Percentiles rank a stretch among this genome's conserved stretches.
phyloP scores from a whole-genome alignment of 1,284 basidiomycete genomes.

The Marasmius sp. region DNA sequence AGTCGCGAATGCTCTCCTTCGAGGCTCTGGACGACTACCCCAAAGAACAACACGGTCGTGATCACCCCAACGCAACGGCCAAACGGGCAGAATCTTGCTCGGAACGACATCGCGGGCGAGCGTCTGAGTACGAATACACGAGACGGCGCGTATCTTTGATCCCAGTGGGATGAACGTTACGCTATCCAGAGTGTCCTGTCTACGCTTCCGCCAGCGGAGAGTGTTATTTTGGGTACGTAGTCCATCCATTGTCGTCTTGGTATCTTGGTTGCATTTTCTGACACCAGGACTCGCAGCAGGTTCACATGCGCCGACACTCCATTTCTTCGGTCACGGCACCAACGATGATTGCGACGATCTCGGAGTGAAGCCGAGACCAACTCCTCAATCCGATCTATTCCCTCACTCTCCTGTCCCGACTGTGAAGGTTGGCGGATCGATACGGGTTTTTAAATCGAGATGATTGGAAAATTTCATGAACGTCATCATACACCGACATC shows the following conservation, averaged over 20 bases:
- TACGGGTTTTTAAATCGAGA: slow-evolving; percentile 76
- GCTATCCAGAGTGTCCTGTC: slow-evolving; percentile 86
- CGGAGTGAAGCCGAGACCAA: slow-evolving; percentile 62
- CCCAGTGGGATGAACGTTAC: slow-evolving; percentile 93
- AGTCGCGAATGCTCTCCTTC: slow-evolving; percentile 1
- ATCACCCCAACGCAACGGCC: slow-evolving; percentile 75
- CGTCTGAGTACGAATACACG: slow-evolving; percentile 53
- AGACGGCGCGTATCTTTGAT: slow-evolving; percentile 65
- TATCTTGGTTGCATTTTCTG: slow-evolving; percentile 2
- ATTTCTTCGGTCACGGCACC: slow-evolving; percentile 82
- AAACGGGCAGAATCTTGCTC: slow-evolving; percentile 81
- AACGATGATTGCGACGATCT: slow-evolving; percentile 77
- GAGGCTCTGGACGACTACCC: slow-evolving; percentile 58
- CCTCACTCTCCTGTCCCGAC: slow-evolving; percentile 78
- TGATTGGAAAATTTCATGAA: slow-evolving; percentile 82
- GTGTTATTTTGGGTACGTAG: slow-evolving; percentile 83
- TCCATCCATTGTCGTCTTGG: not conserved
- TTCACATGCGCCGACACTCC: slow-evolving; percentile 96
- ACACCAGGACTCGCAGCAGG: slow-evolving; percentile 39
- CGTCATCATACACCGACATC: slow-evolving; percentile 55
- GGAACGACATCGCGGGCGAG: slow-evolving; percentile 46
- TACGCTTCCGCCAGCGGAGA: slow-evolving; percentile 43
- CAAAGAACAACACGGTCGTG: slow-evolving; percentile 95
- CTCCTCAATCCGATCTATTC: slow-evolving; percentile 81
- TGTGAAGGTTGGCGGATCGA: slow-evolving; percentile 84